Conservation (phyloP, 306 rosid genomes). For the Inga leiocalycina region DNA sequence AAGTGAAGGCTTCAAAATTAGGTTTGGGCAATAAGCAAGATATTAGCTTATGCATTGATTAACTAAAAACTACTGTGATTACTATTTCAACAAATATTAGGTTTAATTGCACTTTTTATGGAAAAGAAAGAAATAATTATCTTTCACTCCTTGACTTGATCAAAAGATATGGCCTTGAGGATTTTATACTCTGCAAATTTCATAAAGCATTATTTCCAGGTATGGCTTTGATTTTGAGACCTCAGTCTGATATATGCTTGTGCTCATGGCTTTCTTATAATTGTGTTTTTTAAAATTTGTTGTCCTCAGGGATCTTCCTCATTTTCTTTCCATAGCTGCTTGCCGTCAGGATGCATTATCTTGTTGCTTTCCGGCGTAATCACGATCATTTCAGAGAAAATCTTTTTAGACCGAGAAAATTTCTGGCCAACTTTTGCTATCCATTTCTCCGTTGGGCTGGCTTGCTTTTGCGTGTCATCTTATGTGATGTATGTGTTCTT, state of each 20-base stretch:
- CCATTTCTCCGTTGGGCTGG: slow-evolving; percentile 74
- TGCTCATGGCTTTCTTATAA: background rate
- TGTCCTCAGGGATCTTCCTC: slow-evolving; percentile 67
- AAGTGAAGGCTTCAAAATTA: background rate
- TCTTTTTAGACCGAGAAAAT: slow-evolving; percentile 68
- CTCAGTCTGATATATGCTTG: slow-evolving; percentile 25
- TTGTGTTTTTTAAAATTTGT: background rate
- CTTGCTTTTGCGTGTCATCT: slow-evolving; percentile 75
- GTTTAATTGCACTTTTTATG: slow-evolving; percentile 21
- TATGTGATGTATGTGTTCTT: slow-evolving; percentile 67
- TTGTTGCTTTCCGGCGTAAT: slow-evolving; percentile 65
- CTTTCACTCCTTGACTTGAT: slow-evolving; percentile 61
- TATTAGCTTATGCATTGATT: slow-evolving; percentile 4
- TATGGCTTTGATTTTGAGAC: slow-evolving; percentile 37
- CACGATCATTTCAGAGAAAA: slow-evolving; percentile 75
- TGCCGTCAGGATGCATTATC: slow-evolving; percentile 84
- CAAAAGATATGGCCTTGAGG: slow-evolving; percentile 84
- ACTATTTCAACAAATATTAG: slow-evolving; percentile 4
- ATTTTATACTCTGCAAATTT: slow-evolving; percentile 72
- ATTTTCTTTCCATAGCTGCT: slow-evolving; percentile 71
- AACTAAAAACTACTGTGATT: slow-evolving; percentile 12
- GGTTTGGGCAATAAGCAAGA: background rate
- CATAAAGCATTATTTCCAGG: slow-evolving; percentile 83
- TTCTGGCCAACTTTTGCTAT: slow-evolving; percentile 70
- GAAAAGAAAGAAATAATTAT: slow-evolving; percentile 7